Base-by-base conservation (phyloP, 768 basidiomycete genomes). In the Pleurotus citrinopileatus region DNA sequence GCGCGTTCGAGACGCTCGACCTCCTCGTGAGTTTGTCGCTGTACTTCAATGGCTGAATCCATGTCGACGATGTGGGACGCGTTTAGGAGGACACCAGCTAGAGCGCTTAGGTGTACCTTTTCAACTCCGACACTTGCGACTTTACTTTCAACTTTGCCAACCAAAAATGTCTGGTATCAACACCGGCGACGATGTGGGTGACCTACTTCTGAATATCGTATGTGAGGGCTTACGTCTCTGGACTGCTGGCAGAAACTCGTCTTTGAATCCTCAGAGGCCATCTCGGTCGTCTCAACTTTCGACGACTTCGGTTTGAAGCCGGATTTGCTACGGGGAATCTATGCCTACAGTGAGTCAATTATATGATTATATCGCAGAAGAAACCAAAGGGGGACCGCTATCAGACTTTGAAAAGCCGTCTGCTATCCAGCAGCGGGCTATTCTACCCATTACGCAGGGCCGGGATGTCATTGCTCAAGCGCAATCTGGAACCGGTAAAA, bases 401-500 rank as follows among this genome's bases (percentile, higher is more conserved):
- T 12, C 34, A 78, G 91, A 92, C 69, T 98, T 98, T 65, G 96
- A 99, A 80, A 95, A 94, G 65, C 96, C 96, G 20, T 98, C 96
- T 57, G 95, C 96, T 57, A 98, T 99, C 65, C 96, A 99, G 75
- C 94, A 97, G 73, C 89, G 95, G 60, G 96, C 96, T 45, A 98
- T 99, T 71, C 77, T 96, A 55, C 96, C 96, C 48, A 96, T 99
- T 67, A 91, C 86, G 45, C 89, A 92, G 76, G 92, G 92, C 25
- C 87, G 95, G 60, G 96, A 98, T 80, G 96, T 98, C 57, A 98
- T 99, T 69, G 96, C 96, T 29, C 96, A 98, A 76, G 96, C 96
- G 38, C 96, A 98, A 75, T 97, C 95, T 28, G 96, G 96, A 68
- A 98, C 96, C 32, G 96, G 96, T 81, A 99, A 98, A 91, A 99